Evolutionary conservation across 495 filamentous ascomycete species (phyloP), one percentile per base, ranked within the genome.

Genomic region (Pseudomonodictys pantanalensis): DNA sequence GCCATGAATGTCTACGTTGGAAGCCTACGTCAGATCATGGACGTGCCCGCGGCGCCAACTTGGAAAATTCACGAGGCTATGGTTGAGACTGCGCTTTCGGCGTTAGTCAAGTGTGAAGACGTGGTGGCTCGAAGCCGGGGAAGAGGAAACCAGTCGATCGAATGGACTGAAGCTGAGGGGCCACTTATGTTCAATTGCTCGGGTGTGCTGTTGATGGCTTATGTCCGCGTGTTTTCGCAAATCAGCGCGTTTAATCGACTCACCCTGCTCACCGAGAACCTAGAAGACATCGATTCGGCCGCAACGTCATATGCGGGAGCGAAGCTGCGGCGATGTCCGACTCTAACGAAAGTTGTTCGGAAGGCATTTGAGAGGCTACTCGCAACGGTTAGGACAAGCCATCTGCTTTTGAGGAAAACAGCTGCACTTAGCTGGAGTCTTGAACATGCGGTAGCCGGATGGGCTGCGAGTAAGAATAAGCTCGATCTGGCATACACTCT

Each of bases 341-440:
- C 22, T 17, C 30, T 56, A 3, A 62, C 53, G n/a, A 44, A 52
- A 20, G 42, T 52, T 12, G 44, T 45, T 18, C 22, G 20, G 30
- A 62, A 51, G 24, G 59, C 59, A 5, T 56, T 28, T 32, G 51
- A 50, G 44, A 44, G 43, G 17, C 33, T 62, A 20, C 20, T 56
- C 15, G 18, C 22, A 12, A 30, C 59, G 12, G 44, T 62, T n/a
- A 45, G 33, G 18, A 47, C 52, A 9, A 52, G 59, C 26, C 32
- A 49, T 10, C 18, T 56, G 42, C 46, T 62, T 15, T 25, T 62
- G 4, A 26, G 59, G 6, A 62, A 62, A 38, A 62, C 59, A 15
- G 59, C 59, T 12, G 59, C 59, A n/a, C 29, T 62, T 20, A 62
- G 30, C 30, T 62, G 59, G 59, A 62, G 59, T 38, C 33, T 62